phyloP scores from a whole-genome alignment of 2,329 filamentous ascomycete species.

The Sphaerulina musiva region DNA sequence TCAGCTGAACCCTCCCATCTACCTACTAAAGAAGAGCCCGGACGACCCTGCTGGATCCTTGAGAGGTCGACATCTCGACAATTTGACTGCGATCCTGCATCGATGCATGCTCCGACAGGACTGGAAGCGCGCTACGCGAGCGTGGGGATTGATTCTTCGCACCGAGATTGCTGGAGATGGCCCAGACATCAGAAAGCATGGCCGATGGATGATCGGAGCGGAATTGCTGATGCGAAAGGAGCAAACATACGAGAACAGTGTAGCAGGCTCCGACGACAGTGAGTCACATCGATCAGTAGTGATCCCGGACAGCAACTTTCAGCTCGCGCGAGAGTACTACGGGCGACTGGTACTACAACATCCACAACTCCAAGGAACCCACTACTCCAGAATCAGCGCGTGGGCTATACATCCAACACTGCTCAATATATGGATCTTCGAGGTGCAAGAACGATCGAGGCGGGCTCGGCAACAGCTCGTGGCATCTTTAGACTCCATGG shows the following conservation, averaged over 20 bases:
- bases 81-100: slow-evolving; percentile 64
- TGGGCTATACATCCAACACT: slow-evolving; percentile 76
- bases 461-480: slow-evolving; percentile 30
- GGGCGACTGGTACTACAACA: slow-evolving; percentile 71
- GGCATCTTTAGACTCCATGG: slow-evolving; percentile 11
- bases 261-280: slow-evolving; percentile 5
- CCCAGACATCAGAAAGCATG: slow-evolving; percentile 62
- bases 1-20: slow-evolving; percentile 39
- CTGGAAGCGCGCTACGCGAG: slow-evolving; percentile 63
- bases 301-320: slow-evolving; percentile 43
- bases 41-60: slow-evolving; percentile 30
- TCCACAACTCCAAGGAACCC: slow-evolving; percentile 57
- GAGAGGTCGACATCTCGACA: slow-evolving; percentile 54
- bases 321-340: slow-evolving; percentile 62
- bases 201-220: slow-evolving; percentile 75
- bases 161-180: slow-evolving; percentile 50
- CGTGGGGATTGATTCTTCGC: slow-evolving; percentile 67
- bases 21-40: slow-evolving; percentile 22
- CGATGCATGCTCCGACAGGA: slow-evolving; percentile 65
- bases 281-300: neutral
- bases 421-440: slow-evolving; percentile 74
- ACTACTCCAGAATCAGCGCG: slow-evolving; percentile 51
- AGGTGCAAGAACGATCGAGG: slow-evolving; percentile 56
- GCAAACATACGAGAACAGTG: slow-evolving; percentile 8
- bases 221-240: slow-evolving; percentile 66